Conservation (phyloP, 495 filamentous ascomycete species). For the Corynascus novoguineensis region DNA sequence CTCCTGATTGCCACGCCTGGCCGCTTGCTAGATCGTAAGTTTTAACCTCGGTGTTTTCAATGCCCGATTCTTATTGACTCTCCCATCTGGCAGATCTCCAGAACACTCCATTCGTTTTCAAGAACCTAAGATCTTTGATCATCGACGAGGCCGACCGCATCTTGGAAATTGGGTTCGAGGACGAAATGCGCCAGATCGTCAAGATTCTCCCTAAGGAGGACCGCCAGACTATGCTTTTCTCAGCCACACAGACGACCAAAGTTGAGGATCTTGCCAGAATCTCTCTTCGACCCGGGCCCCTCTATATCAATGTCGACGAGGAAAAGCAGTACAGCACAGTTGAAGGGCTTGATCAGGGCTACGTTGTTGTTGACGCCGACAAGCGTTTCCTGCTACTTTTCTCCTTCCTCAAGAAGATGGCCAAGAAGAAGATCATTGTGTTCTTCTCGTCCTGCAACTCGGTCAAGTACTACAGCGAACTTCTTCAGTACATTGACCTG, state of each 20-base stretch:
- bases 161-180: constrained; percentile 95
- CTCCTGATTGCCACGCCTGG: constrained; percentile 91
- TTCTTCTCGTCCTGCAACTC: constrained; percentile 93
- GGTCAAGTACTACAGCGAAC: constrained; percentile 90
- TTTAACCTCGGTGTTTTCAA: background rate
- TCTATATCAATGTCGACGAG: constrained; percentile 90
- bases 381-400: constrained; percentile 92
- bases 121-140: constrained; percentile 73
- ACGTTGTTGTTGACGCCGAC: constrained; percentile 87
- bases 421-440: constrained; percentile 93
- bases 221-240: constrained; percentile 94
- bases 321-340: constrained; percentile 58
- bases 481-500: constrained; percentile 93
- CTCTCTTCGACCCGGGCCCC: constrained; percentile 81
- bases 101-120: constrained; percentile 90
- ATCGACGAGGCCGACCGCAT: constrained; percentile 94
- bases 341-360: constrained; percentile 89
- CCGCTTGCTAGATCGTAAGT: constrained; percentile 69
- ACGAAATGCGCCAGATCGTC: constrained; percentile 95
- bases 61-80: background rate
- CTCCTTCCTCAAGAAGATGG: constrained; percentile 86
- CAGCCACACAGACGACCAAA: constrained; percentile 95
- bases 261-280: constrained; percentile 95
- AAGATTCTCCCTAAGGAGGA: constrained; percentile 89
- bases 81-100: constrained; percentile 53